A percentile compares a stretch with the other conserved stretches of the same genome.
These are phyloP conservation scores for Secale cereale DNA, from an alignment of 176 grass and related monocot species.

Conservation along the genomic window DNA sequence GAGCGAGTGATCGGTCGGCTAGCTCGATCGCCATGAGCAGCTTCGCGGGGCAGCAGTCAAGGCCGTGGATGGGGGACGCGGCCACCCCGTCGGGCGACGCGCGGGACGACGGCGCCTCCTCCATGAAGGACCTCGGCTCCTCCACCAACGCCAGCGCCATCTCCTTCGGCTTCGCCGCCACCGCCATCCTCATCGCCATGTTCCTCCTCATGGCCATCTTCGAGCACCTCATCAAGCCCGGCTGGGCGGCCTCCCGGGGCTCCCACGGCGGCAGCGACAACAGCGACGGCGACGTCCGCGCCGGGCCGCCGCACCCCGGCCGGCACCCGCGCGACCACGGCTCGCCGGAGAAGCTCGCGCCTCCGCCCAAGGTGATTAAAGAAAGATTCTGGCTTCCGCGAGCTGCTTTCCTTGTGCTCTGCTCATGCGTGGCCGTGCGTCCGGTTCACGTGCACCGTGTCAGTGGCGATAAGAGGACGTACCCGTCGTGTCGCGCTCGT, in stretches of 20 bases:
- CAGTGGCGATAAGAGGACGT: neutral
- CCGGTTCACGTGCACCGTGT: constrained; percentile 27
- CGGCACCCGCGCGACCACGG: neutral
- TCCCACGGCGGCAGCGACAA: neutral
- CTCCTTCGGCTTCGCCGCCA: constrained; percentile 98
- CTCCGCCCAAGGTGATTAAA: constrained; percentile 27
- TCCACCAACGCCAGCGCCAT: constrained; percentile 83
- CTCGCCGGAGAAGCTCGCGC: constrained; percentile 44
- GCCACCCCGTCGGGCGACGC: constrained; percentile 24
- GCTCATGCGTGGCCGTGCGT: neutral
- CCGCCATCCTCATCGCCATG: constrained; percentile 86
- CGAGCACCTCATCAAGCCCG: constrained; percentile 95
- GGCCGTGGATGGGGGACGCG: constrained; percentile 57
- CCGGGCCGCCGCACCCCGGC: neutral
- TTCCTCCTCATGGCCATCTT: constrained; percentile 99
- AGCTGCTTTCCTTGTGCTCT: too few species aligned
- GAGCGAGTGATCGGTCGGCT: neutral
- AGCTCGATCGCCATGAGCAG: constrained; percentile 45
- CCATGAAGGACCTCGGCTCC: constrained; percentile 58
- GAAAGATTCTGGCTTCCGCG: neutral
- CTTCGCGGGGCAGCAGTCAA: constrained; percentile 45
- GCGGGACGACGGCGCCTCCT: constrained; percentile 40
- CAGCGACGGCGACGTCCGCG: neutral
- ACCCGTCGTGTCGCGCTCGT: neutral
- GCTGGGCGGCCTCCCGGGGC: constrained; percentile 40